Evolutionary conservation across 768 basidiomycete genomes (phyloP).

Genomic region (Hygrocybe coccinea): DNA sequence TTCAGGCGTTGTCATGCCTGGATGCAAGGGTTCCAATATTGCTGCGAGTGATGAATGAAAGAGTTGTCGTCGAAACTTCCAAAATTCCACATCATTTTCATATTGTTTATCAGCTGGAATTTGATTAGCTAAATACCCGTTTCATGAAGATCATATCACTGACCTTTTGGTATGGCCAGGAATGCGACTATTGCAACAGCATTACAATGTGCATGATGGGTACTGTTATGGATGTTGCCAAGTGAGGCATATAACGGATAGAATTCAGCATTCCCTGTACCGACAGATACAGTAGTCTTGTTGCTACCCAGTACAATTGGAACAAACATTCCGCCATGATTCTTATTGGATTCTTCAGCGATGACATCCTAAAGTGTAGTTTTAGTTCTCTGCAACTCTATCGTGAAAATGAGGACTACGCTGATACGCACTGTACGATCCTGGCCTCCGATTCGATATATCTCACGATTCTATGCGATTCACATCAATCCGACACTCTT

Average conservation of each 20-base stretch:
- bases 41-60: slow-evolving; percentile 27
- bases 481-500: no score
- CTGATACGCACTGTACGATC: no score
- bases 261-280: slow-evolving; percentile 36
- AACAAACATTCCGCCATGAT: slow-evolving; percentile 28
- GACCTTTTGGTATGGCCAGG: slow-evolving; percentile 35
- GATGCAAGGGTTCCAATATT: slow-evolving; percentile 19
- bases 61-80: slow-evolving; percentile 25
- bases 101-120: slow-evolving; percentile 3
- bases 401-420: slow-evolving; percentile 1
- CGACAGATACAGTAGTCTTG: slow-evolving; percentile 40
- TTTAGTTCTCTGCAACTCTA: neutral
- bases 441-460: no score
- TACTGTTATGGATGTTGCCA: slow-evolving; percentile 26
- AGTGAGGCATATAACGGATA: slow-evolving; percentile 32
- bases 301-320: slow-evolving; percentile 34
- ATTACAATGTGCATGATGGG: slow-evolving; percentile 27
- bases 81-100: slow-evolving; percentile 16
- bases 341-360: slow-evolving; percentile 15
- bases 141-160: neutral
- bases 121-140: neutral
- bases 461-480: no score
- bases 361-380: slow-evolving; percentile 22
- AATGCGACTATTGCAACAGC: slow-evolving; percentile 29
- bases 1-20: slow-evolving; percentile 23